A percentile compares a stretch with the other conserved stretches of the same genome.
These are phyloP conservation scores for Fusarium compactum DNA, from an alignment of 2,329 filamentous ascomycete species.

Conservation along the genomic window DNA sequence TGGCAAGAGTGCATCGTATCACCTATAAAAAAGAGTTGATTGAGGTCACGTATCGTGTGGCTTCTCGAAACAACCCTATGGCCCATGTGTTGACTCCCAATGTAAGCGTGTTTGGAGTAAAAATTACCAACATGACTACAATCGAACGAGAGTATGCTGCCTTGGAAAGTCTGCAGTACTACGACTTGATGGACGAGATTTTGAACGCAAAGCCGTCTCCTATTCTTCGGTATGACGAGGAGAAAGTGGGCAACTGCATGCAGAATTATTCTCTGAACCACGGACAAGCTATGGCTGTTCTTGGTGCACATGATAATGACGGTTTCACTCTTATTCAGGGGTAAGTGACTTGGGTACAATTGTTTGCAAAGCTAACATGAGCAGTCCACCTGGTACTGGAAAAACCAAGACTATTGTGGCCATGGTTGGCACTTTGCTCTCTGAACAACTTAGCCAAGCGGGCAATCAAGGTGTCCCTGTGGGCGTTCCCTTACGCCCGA, in stretches of 20 bases:
- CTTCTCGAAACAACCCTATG: conserved; percentile 73
- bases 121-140: conserved; percentile 92
- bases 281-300: conserved; percentile 90
- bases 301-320: conserved; percentile 94
- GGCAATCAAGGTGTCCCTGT: conserved; percentile 51
- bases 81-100: conserved; percentile 75
- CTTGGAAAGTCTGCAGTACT: conserved; percentile 90
- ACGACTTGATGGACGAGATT: conserved; percentile 95
- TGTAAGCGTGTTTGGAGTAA: conserved; percentile 77
- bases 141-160: conserved; percentile 96
- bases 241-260: conserved; percentile 76
- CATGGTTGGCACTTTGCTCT: conserved; percentile 86
- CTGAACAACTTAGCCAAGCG: conserved; percentile 53
- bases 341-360: conserved; percentile 55
- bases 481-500: conserved; percentile 48
- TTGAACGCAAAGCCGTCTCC: conserved; percentile 90
- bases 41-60: conserved; percentile 88
- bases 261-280: conserved; percentile 85
- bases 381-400: conserved; percentile 89
- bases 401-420: conserved; percentile 99
- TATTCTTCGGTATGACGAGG: conserved; percentile 82
- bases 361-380: conserved; percentile 48
- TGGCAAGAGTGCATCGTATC: conserved; percentile 84
- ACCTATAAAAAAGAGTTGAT: conserved; percentile 83
- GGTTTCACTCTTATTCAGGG: conserved; percentile 97